These are phyloP conservation scores for Haematococcus sp. DNA, from an alignment of 139 green algal genomes.

Conservation along the genomic window DNA sequence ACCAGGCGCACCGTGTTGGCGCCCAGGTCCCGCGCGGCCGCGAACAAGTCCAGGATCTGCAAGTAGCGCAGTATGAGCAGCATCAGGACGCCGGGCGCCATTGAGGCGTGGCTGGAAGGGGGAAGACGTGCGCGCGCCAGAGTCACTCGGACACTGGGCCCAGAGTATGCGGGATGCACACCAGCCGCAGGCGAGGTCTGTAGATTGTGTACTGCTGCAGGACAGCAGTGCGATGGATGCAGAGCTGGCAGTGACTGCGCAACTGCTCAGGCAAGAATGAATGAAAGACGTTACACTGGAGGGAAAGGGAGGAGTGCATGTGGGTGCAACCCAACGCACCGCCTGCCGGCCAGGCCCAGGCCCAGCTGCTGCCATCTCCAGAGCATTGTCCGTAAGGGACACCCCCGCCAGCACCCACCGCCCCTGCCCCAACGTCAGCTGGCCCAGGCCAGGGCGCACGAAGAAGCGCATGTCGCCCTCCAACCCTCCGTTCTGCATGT, in stretches of 20 bases:
- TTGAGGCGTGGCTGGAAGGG: neutral
- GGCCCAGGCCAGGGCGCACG: neutral
- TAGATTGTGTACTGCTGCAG: too few relatives aligned
- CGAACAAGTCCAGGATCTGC: constrained; percentile 17
- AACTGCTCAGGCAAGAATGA: too few relatives aligned
- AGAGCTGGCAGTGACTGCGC: too few relatives aligned
- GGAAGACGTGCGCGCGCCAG: too few relatives aligned
- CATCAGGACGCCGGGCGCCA: neutral
- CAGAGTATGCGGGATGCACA: too few relatives aligned
- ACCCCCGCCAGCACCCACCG: constrained; percentile 11
- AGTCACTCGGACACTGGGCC: too few relatives aligned
- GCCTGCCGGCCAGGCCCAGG: neutral
- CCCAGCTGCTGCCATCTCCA: constrained; percentile 1
- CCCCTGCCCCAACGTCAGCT: constrained; percentile 10
- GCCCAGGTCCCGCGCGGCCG: neutral
- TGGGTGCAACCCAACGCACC: neutral
- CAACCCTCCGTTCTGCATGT: neutral
- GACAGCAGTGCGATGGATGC: too few relatives aligned
- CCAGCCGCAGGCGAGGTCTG: too few relatives aligned
- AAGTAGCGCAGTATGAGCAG: neutral
- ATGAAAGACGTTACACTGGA: too few relatives aligned
- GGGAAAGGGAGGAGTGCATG: neutral
- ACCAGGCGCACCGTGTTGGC: constrained; percentile 35
- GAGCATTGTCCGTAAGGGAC: constrained; percentile 1
- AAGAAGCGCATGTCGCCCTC: constrained; percentile 11